Evolutionary conservation across 495 filamentous ascomycete species (phyloP).

Genomic region (Penicillium salamii): DNA sequence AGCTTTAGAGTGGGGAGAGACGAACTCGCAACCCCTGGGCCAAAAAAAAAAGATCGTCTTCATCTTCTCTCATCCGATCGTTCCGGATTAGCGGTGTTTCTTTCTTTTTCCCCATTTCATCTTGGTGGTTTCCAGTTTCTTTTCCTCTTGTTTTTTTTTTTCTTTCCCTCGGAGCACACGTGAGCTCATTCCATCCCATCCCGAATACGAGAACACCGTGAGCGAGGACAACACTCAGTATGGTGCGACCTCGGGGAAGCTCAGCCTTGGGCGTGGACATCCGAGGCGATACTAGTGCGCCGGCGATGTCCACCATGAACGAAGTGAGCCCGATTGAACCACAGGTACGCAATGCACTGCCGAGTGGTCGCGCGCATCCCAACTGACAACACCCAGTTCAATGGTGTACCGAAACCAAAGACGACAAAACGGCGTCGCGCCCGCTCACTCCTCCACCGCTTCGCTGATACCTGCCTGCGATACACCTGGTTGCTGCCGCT

Average conservation of each 20-base stretch:
- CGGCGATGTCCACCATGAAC: slow-evolving; percentile 53
- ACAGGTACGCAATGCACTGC: slow-evolving; percentile 29
- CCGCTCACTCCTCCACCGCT: slow-evolving; percentile 61
- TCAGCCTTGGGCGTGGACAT: slow-evolving; percentile 52
- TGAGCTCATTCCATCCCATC: neutral
- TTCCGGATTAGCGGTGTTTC: neutral
- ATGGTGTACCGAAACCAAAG: slow-evolving; percentile 35
- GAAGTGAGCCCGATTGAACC: slow-evolving; percentile 44
- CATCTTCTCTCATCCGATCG: neutral
- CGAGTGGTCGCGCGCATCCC: neutral
- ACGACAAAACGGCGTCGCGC: slow-evolving; percentile 50
- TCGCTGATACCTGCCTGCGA: slow-evolving; percentile 62
- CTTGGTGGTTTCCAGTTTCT: neutral
- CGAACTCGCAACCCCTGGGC: slow-evolving; percentile 9
- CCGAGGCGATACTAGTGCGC: slow-evolving; percentile 50
- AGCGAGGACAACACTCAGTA: slow-evolving; percentile 12
- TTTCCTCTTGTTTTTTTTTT: neutral
- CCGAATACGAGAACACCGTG: neutral
- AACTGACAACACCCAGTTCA: slow-evolving; percentile 14
- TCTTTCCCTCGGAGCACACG: neutral
- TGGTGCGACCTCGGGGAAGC: slow-evolving; percentile 45
- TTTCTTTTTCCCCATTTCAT: neutral
- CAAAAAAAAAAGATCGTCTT: slow-evolving; percentile 2
- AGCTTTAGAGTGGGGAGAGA: slow-evolving; percentile 3
- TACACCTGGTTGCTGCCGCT: slow-evolving; percentile 83